Conservation (phyloP, 495 filamentous ascomycete species). For the Extremus antarcticus region DNA sequence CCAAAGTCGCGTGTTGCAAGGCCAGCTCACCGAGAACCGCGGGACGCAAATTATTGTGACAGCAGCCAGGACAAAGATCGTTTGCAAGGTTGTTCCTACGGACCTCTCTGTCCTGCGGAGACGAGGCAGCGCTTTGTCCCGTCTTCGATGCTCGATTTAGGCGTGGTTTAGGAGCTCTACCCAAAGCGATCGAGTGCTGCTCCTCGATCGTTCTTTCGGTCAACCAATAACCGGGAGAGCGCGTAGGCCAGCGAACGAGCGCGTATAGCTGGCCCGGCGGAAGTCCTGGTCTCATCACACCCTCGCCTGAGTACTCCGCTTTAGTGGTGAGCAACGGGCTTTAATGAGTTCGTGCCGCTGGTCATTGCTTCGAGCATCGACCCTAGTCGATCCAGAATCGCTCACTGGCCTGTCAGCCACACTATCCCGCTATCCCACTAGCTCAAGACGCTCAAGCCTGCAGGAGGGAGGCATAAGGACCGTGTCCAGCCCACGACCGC, state of each 20-base stretch:
- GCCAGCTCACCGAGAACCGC: no score
- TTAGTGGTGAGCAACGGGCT: background rate
- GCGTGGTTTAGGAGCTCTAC: no score
- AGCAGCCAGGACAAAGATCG: background rate
- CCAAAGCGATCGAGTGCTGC: background rate
- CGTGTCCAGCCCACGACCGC: slow-evolving; percentile 21
- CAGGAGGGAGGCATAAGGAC: slow-evolving; percentile 9
- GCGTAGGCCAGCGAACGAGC: background rate
- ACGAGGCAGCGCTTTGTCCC: background rate
- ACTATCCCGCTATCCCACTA: slow-evolving; percentile 14
- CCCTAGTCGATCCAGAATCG: slow-evolving; percentile 9
- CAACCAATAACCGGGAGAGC: background rate
- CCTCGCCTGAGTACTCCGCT: background rate
- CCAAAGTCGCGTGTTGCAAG: background rate
- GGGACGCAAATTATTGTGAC: no score
- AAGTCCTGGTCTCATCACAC: background rate
- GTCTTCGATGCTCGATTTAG: background rate
- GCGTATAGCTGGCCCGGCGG: background rate
- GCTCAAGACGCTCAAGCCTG: slow-evolving; percentile 11
- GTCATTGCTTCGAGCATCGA: slow-evolving; percentile 7
- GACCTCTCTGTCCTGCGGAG: background rate
- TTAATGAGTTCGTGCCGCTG: slow-evolving; percentile 11
- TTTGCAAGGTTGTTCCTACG: background rate
- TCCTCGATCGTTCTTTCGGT: background rate
- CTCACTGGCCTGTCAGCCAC: slow-evolving; percentile 10